Conservation (phyloP, 805 yeast genomes). For the Teunomyces panamensis region DNA sequence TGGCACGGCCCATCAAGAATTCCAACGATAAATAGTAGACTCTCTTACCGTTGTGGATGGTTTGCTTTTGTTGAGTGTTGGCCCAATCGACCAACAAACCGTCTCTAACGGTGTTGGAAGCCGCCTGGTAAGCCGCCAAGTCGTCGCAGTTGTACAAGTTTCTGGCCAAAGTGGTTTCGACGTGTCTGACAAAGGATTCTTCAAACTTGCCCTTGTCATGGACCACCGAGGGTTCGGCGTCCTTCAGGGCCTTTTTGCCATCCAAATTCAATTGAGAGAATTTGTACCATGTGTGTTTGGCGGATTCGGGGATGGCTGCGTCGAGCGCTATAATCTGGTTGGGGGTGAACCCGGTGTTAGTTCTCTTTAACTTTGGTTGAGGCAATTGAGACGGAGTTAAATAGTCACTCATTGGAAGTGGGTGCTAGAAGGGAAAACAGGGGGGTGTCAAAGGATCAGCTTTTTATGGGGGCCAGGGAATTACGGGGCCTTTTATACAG, state of each 20-base stretch:
- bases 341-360: constrained; percentile 88
- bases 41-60: constrained; percentile 78
- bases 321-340: constrained; percentile 84
- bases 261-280: constrained; percentile 47
- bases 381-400: constrained; percentile 38
- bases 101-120: constrained; percentile 76
- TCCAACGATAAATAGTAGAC: constrained; percentile 85
- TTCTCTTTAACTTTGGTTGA: constrained; percentile 55
- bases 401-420: constrained; percentile 31
- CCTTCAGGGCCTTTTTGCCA: constrained; percentile 34
- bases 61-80: constrained; percentile 86
- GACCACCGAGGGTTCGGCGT: constrained; percentile 11
- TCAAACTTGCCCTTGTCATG: constrained; percentile 57
- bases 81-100: constrained; percentile 85
- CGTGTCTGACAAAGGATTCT: constrained; percentile 71
- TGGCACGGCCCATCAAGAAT: constrained; percentile 90
- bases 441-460: not conserved
- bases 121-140: constrained; percentile 89
- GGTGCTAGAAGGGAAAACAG: not conserved
- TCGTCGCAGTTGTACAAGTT: constrained; percentile 89
- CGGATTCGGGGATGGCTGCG: constrained; percentile 72
- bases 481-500: not conserved
- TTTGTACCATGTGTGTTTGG: constrained; percentile 76
- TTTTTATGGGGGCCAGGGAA: not conserved
- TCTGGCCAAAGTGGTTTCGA: constrained; percentile 88